A percentile compares a stretch with the other conserved stretches of the same genome.
These are phyloP conservation scores for Lipomyces mesembrius DNA, from an alignment of 805 yeast species.

Conservation along the genomic window DNA sequence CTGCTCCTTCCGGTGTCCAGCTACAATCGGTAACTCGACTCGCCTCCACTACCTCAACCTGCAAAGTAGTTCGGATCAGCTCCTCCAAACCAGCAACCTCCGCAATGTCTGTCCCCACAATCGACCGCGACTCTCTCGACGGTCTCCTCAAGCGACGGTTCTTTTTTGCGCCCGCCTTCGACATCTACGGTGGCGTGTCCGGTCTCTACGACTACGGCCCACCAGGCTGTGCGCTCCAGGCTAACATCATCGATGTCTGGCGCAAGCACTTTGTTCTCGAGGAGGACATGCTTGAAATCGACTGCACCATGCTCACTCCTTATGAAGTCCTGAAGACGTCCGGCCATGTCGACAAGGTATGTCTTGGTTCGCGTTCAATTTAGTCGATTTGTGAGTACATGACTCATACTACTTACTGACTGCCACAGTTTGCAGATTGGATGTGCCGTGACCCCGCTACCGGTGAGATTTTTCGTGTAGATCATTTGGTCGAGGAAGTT, in stretches of 20 bases:
- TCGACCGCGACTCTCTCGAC: constrained; percentile 87
- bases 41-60: neutral
- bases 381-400: neutral
- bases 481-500: constrained; percentile 97
- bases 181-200: constrained; percentile 96
- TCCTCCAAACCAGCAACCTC: neutral
- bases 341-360: constrained; percentile 90
- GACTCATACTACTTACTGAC: constrained; percentile 1
- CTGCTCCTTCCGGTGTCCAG: neutral
- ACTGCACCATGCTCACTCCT: constrained; percentile 97
- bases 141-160: constrained; percentile 91
- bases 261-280: constrained; percentile 96
- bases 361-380: constrained; percentile 1
- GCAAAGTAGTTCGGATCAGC: neutral
- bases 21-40: neutral
- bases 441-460: constrained; percentile 95
- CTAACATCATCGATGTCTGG: constrained; percentile 93
- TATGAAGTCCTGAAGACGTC: constrained; percentile 97
- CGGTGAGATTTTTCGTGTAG: constrained; percentile 98
- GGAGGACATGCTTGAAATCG: constrained; percentile 99
- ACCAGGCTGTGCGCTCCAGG: constrained; percentile 98
- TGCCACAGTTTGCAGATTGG: constrained; percentile 85
- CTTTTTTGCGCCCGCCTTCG: constrained; percentile 97
- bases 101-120: constrained; percentile 45
- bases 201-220: constrained; percentile 99